A percentile compares a stretch with the other conserved stretches of the same genome.
These are phyloP conservation scores for Cucumis sativus DNA, from an alignment of 306 rosid genomes.

Conservation along the genomic window DNA sequence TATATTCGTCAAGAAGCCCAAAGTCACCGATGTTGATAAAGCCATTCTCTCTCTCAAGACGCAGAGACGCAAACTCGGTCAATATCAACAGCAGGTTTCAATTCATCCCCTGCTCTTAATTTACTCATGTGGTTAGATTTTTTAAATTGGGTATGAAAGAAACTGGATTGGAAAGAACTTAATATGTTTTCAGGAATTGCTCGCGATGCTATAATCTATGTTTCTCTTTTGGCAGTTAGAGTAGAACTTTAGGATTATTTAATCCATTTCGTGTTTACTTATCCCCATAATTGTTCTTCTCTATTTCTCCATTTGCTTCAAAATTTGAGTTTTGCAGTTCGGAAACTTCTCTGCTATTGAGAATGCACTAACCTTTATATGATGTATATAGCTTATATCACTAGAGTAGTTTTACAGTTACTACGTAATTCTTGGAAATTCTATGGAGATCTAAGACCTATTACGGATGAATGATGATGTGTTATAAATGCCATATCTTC, in stretches of 20 bases:
- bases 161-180: background rate
- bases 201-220: background rate
- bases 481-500: background rate
- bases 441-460: background rate
- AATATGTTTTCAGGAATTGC: background rate
- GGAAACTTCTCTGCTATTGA: background rate
- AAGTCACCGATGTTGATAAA: constrained; percentile 89
- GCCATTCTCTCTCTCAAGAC: constrained; percentile 94
- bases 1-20: constrained; percentile 83
- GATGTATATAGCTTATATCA: background rate
- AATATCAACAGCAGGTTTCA: constrained; percentile 77
- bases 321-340: background rate
- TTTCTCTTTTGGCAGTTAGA: background rate
- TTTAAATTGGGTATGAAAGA: background rate
- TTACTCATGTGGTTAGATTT: background rate
- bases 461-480: background rate
- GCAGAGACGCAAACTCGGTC: constrained; percentile 89
- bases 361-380: background rate
- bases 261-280: background rate
- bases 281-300: background rate
- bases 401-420: background rate
- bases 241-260: background rate
- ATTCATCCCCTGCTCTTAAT: background rate
- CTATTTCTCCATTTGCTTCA: background rate
- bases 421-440: background rate